These are phyloP conservation scores for Hypoxylon sp. DNA, from an alignment of 2,329 filamentous ascomycete genomes.

Conservation along the genomic window DNA sequence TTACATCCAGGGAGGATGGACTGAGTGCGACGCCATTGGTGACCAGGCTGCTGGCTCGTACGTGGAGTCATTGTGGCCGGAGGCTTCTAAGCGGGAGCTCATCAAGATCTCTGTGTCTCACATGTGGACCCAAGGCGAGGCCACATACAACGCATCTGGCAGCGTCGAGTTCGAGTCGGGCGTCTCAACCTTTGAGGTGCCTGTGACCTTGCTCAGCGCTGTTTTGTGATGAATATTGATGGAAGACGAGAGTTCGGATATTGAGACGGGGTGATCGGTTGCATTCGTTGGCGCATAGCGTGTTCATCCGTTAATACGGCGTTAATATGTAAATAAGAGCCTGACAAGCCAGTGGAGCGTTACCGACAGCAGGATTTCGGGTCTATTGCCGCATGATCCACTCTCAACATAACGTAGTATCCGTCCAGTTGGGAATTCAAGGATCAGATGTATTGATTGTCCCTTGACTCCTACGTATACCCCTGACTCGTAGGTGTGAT, in stretches of 20 bases:
- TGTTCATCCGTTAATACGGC: neutral
- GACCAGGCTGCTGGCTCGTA: slow-evolving; percentile 21
- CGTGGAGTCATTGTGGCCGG: slow-evolving; percentile 46
- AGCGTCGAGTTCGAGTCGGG: slow-evolving; percentile 24
- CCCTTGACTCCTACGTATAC: neutral
- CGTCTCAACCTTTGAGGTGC: slow-evolving; percentile 28
- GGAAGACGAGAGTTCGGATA: neutral
- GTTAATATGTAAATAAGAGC: neutral
- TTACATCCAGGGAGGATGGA: slow-evolving; percentile 45
- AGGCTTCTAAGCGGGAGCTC: slow-evolving; percentile 31
- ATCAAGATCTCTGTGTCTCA: slow-evolving; percentile 46
- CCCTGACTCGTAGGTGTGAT: neutral
- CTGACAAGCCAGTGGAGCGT: neutral
- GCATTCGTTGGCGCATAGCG: slow-evolving; percentile 9
- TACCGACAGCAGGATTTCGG: neutral
- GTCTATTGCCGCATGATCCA: neutral
- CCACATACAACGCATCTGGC: slow-evolving; percentile 36
- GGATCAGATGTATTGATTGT: neutral
- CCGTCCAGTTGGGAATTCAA: neutral
- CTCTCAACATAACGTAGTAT: neutral
- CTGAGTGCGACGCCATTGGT: slow-evolving; percentile 41
- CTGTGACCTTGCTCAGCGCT: slow-evolving; percentile 26
- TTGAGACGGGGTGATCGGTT: slow-evolving; percentile 1
- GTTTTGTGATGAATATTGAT: slow-evolving; percentile 5
- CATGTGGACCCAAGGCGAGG: slow-evolving; percentile 35